Evolutionary conservation across 805 yeast genomes (phyloP).

Genomic region (Myxozyma nipponensis): DNA sequence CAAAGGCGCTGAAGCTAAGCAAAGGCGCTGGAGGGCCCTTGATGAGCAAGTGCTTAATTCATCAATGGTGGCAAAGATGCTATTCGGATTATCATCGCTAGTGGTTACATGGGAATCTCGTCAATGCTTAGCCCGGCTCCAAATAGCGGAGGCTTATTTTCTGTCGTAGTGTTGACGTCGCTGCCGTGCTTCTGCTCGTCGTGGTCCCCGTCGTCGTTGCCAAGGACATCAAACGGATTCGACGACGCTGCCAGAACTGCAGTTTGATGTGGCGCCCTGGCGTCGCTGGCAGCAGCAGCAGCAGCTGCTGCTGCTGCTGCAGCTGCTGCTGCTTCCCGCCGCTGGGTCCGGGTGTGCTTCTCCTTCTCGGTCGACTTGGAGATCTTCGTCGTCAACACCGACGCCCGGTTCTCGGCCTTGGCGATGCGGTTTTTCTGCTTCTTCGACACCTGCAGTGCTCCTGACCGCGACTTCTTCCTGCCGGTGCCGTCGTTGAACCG

Average conservation of each 20-base stretch:
- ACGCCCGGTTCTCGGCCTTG: conserved; percentile 9
- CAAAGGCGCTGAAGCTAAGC: no score
- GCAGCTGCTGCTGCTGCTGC: conserved; percentile 4
- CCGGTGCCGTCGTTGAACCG: not conserved
- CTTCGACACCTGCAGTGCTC: not conserved
- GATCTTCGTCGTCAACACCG: conserved; percentile 1
- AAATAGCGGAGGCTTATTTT: conserved; percentile 4
- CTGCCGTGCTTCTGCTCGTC: conserved; percentile 20
- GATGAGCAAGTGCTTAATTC: no score
- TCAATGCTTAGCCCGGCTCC: not conserved
- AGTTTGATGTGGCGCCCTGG: conserved; percentile 7
- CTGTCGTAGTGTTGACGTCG: conserved; percentile 24
- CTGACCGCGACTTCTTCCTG: not conserved
- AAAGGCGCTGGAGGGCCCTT: no score
- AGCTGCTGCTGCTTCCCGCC: conserved; percentile 15
- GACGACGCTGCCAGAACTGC: conserved; percentile 15
- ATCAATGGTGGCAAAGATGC: no score
- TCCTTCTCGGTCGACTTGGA: not conserved
- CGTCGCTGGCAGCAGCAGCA: conserved; percentile 3
- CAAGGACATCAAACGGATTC: conserved; percentile 7
- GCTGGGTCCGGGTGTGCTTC: conserved; percentile 17
- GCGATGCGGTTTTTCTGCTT: conserved; percentile 1
- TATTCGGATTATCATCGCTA: not conserved
- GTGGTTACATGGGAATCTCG: not conserved
- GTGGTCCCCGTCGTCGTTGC: conserved; percentile 10